These are phyloP conservation scores for Eutrema salsugineum DNA, from an alignment of 441 rosid species.

Conservation along the genomic window DNA sequence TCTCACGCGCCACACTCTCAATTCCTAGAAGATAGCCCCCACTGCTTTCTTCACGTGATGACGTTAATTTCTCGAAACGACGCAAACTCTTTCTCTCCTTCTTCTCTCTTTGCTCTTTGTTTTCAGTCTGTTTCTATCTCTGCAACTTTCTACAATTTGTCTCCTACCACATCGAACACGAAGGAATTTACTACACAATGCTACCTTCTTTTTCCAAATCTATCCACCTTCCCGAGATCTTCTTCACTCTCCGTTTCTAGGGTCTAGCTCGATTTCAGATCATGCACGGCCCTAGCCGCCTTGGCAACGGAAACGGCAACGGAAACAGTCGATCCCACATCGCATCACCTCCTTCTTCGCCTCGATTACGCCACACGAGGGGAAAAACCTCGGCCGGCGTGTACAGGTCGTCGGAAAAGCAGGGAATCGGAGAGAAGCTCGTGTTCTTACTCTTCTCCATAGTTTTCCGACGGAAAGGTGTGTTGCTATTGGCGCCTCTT, in stretches of 20 bases:
- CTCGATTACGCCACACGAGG: slow-evolving; percentile 63
- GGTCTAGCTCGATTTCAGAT: slow-evolving; percentile 4
- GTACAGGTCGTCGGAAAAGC: slow-evolving; percentile 33
- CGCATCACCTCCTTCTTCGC: slow-evolving; percentile 84
- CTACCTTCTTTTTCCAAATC: neutral
- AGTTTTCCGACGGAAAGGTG: slow-evolving; percentile 69
- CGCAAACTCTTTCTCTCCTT: neutral
- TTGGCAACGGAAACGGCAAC: slow-evolving; percentile 61
- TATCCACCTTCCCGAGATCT: neutral
- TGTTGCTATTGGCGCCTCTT: slow-evolving; percentile 80
- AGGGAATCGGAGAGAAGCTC: slow-evolving; percentile 51
- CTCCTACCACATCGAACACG: neutral
- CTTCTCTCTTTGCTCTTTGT: neutral
- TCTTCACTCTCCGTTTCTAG: slow-evolving; percentile 13
- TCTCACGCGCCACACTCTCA: slow-evolving; percentile 13
- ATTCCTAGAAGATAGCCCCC: neutral
- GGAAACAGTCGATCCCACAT: slow-evolving; percentile 46
- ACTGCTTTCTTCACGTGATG: slow-evolving; percentile 22
- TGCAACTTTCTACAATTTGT: neutral
- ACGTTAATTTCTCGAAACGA: slow-evolving; percentile 5
- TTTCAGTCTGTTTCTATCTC: neutral
- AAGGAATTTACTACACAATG: neutral
- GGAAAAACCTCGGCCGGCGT: slow-evolving; percentile 31
- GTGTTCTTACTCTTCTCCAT: slow-evolving; percentile 46
- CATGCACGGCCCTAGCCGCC: slow-evolving; percentile 94